Conservation (phyloP, 2,329 filamentous ascomycete species). For the Fusarium sp. region DNA sequence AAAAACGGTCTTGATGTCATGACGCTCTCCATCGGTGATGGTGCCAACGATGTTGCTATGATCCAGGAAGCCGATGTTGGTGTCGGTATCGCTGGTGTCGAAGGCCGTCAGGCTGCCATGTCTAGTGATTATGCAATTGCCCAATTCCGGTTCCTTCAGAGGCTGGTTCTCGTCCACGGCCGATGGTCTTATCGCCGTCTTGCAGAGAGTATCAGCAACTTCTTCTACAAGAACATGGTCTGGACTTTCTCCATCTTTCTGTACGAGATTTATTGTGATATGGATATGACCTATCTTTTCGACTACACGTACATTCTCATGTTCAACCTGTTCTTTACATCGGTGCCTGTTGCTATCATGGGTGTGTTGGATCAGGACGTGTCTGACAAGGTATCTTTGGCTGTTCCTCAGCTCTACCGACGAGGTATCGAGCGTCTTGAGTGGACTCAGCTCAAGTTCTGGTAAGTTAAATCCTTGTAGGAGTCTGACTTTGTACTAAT, state of each 20-base stretch:
- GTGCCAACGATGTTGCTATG: slow-evolving; percentile 97
- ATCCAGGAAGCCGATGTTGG: slow-evolving; percentile 98
- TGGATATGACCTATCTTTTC: slow-evolving; percentile 96
- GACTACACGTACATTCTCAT: slow-evolving; percentile 98
- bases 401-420: slow-evolving; percentile 94
- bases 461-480: slow-evolving; percentile 70
- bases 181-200: slow-evolving; percentile 97
- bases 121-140: slow-evolving; percentile 96
- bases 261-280: slow-evolving; percentile 96
- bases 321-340: slow-evolving; percentile 98
- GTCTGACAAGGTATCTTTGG: slow-evolving; percentile 91
- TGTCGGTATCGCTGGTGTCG: slow-evolving; percentile 93
- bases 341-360: slow-evolving; percentile 93
- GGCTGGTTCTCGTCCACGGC: slow-evolving; percentile 90
- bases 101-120: slow-evolving; percentile 95
- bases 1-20: slow-evolving; percentile 96
- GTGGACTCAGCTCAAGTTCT: slow-evolving; percentile 97
- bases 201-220: slow-evolving; percentile 95
- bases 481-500: slow-evolving; percentile 21
- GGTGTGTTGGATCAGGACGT: slow-evolving; percentile 98
- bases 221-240: slow-evolving; percentile 99
- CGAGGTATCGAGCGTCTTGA: slow-evolving; percentile 95
- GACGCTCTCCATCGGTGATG: slow-evolving; percentile 93
- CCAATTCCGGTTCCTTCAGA: slow-evolving; percentile 90
- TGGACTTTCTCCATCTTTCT: slow-evolving; percentile 98